Conservation (phyloP, 441 rosid genomes). For the Bruguiera hainesii region DNA sequence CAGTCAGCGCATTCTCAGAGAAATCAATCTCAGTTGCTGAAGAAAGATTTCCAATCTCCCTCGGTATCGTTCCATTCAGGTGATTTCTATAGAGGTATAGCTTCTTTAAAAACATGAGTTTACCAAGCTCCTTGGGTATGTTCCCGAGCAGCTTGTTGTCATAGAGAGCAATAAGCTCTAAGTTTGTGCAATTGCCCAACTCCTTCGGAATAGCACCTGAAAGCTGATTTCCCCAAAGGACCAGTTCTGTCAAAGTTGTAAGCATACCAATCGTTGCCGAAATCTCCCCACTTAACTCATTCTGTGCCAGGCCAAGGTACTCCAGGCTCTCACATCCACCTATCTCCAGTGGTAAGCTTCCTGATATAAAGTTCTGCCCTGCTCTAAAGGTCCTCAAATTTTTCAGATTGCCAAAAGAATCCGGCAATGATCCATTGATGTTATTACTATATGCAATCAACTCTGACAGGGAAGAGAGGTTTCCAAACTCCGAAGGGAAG, state of each 20-base stretch:
- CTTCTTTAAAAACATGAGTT: constrained; percentile 40
- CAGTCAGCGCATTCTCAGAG: constrained; percentile 68
- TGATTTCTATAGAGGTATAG: constrained; percentile 72
- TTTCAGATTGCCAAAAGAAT: constrained; percentile 65
- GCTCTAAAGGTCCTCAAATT: constrained; percentile 62
- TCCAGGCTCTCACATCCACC: constrained; percentile 65
- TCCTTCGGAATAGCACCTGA: constrained; percentile 73
- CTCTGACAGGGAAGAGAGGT: constrained; percentile 55
- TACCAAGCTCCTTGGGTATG: constrained; percentile 68
- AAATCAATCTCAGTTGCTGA: constrained; percentile 68
- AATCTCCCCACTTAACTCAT: constrained; percentile 56
- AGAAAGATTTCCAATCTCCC: constrained; percentile 74
- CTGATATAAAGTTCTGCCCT: constrained; percentile 86
- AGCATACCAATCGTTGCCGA: constrained; percentile 80
- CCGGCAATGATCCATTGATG: constrained; percentile 67
- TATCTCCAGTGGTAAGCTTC: constrained; percentile 67
- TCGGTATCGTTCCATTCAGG: constrained; percentile 76
- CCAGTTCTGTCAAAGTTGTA: constrained; percentile 49
- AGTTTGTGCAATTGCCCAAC: constrained; percentile 62
- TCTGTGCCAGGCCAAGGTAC: constrained; percentile 90
- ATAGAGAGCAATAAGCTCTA: constrained; percentile 66
- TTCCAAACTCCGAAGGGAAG: constrained; percentile 67
- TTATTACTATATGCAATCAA: constrained; percentile 72
- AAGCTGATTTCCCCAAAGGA: constrained; percentile 73
- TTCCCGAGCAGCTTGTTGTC: constrained; percentile 68